Evolutionary conservation across 2,329 filamentous ascomycete genomes (phyloP), one percentile per base, ranked within the genome.

Genomic region (Colletotrichum sp.): DNA sequence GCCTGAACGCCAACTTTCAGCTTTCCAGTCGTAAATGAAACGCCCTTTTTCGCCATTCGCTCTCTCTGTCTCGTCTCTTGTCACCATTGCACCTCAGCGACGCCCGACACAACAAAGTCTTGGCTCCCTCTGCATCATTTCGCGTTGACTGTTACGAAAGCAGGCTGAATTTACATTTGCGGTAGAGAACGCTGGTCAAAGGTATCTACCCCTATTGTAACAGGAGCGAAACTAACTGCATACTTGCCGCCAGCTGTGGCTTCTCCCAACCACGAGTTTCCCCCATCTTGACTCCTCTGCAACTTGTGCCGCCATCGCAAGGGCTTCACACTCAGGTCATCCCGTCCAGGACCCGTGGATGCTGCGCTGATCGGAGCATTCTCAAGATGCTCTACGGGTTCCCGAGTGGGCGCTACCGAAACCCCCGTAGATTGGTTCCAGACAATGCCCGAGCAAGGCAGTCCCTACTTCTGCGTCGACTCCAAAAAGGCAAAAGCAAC

Each of bases 1-100:
- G 76, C 70, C 77, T 73, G 60, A 69, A 72, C 77, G 72, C 72
- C 77, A 76, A 67, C 26, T 55, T 62, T 69, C 67, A 69, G 66
- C 68, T 34, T 39, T 68, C 59, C 52, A 60, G 60, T 75, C 72
- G 75, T 76, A 76, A 75, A 76, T 75, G 59, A 73, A 75, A 71
- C 70, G 71, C 72, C 72, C 39, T 52, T 52, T n/a, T 24, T 62
- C 75, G 75, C 71, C 75, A 70, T 75, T 26, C 62, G 52, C 68
- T 57, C 55, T 67, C 68, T 62, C 28, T 75, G 52, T 21, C 63
- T 62, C 57, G 44, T 77, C 62, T 57, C n/a, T 36, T 49, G 30
- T 68, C 71, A 49, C 21, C 44, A n/a, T 49, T 69, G 74, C 70
- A 60, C 30, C 30, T 26, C 34, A 60, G 64, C 65, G 34, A 64